Evolutionary conservation across 78 protist species (phyloP).

Genomic region (Emiliania huxleyi): DNA sequence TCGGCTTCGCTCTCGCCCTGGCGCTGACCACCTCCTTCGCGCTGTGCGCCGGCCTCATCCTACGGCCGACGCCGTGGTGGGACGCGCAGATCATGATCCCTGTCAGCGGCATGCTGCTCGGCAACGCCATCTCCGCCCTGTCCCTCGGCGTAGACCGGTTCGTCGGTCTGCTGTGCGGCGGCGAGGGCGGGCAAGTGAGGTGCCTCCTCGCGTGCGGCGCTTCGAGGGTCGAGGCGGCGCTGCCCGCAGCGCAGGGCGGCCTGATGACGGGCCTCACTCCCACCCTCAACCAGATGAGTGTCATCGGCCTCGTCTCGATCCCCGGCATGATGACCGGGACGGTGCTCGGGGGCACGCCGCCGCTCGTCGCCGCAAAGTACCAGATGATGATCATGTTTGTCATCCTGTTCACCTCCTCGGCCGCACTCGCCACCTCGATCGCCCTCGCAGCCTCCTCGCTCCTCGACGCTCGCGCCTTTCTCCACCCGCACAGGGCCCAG

Average conservation of each 20-base stretch:
- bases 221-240: not conserved
- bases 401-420: not conserved
- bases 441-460: too few relatives aligned
- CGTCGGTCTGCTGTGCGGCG: not conserved
- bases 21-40: not conserved
- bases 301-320: slow-evolving; percentile 32
- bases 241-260: not conserved
- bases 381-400: slow-evolving; percentile 37
- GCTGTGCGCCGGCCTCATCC: not conserved
- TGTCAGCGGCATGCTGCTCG: slow-evolving; percentile 25
- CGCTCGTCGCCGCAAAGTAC: slow-evolving; percentile 1
- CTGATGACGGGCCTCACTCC: slow-evolving; percentile 24
- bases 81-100: slow-evolving; percentile 5
- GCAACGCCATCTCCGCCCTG: not conserved
- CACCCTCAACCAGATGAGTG: slow-evolving; percentile 13
- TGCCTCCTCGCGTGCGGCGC: slow-evolving; percentile 12
- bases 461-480: too few relatives aligned
- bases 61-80: slow-evolving; percentile 5
- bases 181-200: not conserved
- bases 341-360: slow-evolving; percentile 26
- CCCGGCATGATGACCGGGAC: slow-evolving; percentile 48
- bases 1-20: not conserved
- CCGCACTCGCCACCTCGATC: not conserved
- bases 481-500: too few relatives aligned
- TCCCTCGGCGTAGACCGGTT: not conserved